Evolutionary conservation across 164 flowering plant genomes (phyloP).

Genomic region (Litsea cubeba): DNA sequence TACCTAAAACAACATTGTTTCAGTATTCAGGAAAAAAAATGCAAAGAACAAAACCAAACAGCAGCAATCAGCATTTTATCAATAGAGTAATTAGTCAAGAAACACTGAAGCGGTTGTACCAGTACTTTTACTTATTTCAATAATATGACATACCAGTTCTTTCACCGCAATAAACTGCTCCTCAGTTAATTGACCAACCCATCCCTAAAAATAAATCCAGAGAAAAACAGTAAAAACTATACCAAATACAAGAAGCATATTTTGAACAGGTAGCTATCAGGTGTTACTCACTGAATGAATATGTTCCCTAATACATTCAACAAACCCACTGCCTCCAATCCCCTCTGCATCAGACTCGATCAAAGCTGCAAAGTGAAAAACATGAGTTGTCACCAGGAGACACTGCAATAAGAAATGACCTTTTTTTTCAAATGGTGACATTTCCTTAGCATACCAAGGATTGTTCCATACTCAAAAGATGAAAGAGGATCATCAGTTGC

Average conservation of each 20-base stretch:
- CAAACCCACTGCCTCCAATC: slow-evolving; percentile 99
- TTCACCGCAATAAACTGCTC: slow-evolving; percentile 99
- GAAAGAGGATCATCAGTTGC: slow-evolving; percentile 98
- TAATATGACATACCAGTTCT: slow-evolving; percentile 61
- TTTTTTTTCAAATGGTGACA: neutral
- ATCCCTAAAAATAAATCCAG: slow-evolving; percentile 58
- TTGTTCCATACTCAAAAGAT: slow-evolving; percentile 97
- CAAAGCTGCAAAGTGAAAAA: slow-evolving; percentile 54
- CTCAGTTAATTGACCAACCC: slow-evolving; percentile 83
- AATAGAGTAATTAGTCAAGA: neutral
- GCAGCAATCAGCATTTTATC: neutral
- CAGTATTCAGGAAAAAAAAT: too few relatives aligned
- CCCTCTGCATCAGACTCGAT: slow-evolving; percentile 99
- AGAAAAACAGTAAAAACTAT: slow-evolving; percentile 12
- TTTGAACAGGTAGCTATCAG: neutral
- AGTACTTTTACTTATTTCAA: neutral
- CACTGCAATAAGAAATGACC: neutral
- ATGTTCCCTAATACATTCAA: slow-evolving; percentile 98
- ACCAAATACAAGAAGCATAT: slow-evolving; percentile 1
- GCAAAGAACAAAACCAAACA: neutral
- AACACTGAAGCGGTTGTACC: neutral
- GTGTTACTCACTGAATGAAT: slow-evolving; percentile 67
- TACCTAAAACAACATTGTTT: too few relatives aligned
- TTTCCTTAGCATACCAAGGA: slow-evolving; percentile 58
- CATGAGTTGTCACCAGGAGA: neutral